Evolutionary conservation across 306 rosid genomes (phyloP).

Genomic region (Ochetophila trinervis): DNA sequence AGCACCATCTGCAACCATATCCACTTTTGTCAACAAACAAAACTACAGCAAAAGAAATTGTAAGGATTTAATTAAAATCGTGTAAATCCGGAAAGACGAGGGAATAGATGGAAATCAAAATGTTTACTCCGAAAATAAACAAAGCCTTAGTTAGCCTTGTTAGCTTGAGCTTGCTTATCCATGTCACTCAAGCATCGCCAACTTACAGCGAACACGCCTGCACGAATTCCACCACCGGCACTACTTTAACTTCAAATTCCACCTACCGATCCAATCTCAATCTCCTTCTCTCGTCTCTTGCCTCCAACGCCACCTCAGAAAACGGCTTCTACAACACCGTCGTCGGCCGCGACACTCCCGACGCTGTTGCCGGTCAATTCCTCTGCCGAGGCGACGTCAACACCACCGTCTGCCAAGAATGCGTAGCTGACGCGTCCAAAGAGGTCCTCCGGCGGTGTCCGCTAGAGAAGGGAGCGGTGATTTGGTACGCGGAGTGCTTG

Average conservation of each 20-base stretch:
- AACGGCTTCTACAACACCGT: background rate
- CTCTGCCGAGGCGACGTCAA: background rate
- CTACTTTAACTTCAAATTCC: background rate
- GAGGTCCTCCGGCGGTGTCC: constrained; percentile 2
- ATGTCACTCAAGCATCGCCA: background rate
- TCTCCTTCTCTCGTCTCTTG: background rate
- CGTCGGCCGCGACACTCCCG: background rate
- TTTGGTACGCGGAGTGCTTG: constrained; percentile 4
- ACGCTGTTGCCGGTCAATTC: background rate
- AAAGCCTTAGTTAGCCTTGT: background rate
- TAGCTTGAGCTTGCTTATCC: background rate
- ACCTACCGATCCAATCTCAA: constrained; percentile 5
- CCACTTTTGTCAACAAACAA: background rate
- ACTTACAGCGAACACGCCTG: background rate
- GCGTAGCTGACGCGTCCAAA: background rate
- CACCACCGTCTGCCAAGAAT: background rate
- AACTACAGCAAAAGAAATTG: background rate
- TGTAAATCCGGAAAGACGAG: background rate
- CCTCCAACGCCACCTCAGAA: background rate
- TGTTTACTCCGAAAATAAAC: background rate
- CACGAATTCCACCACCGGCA: background rate
- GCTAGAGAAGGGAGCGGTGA: background rate
- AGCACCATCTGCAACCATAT: background rate
- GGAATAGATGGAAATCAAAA: background rate
- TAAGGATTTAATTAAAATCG: background rate